phyloP scores from a whole-genome alignment of 805 yeast species.

The Barnettozyma sucrosica region DNA sequence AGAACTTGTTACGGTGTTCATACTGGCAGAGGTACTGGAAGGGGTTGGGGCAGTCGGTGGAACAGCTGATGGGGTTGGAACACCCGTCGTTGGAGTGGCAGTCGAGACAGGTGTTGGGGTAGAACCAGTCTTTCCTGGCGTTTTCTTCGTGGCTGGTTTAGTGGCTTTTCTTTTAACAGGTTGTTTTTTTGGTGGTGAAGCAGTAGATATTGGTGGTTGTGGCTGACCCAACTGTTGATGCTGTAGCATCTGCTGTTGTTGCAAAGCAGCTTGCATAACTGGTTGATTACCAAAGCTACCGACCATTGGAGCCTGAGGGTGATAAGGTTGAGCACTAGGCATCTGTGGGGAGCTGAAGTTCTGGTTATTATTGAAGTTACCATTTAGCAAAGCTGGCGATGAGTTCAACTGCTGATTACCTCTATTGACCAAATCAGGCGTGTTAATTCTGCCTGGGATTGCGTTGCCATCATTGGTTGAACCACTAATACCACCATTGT shows the following conservation, averaged over 20 bases:
- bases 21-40: constrained; percentile 8
- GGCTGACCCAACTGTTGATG: constrained; percentile 5
- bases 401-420: neutral
- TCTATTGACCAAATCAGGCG: constrained; percentile 10
- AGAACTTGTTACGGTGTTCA: constrained; percentile 5
- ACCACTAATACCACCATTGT: neutral
- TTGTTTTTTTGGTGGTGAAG: constrained; percentile 7
- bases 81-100: constrained; percentile 1
- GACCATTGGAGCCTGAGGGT: constrained; percentile 5
- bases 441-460: constrained; percentile 6
- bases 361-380: constrained; percentile 6
- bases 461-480: neutral
- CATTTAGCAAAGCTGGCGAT: constrained; percentile 10
- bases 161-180: constrained; percentile 12
- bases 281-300: constrained; percentile 6
- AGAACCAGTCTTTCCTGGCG: constrained; percentile 8
- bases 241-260: constrained; percentile 1
- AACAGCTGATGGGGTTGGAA: constrained; percentile 2
- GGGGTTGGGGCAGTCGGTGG: constrained; percentile 2
- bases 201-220: neutral
- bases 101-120: constrained; percentile 5
- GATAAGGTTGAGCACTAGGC: constrained; percentile 1
- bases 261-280: neutral
- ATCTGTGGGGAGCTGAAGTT: constrained; percentile 14
- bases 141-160: constrained; percentile 16